phyloP scores from a whole-genome alignment of 805 yeast species.

The Tetrapisispora arboricola region DNA sequence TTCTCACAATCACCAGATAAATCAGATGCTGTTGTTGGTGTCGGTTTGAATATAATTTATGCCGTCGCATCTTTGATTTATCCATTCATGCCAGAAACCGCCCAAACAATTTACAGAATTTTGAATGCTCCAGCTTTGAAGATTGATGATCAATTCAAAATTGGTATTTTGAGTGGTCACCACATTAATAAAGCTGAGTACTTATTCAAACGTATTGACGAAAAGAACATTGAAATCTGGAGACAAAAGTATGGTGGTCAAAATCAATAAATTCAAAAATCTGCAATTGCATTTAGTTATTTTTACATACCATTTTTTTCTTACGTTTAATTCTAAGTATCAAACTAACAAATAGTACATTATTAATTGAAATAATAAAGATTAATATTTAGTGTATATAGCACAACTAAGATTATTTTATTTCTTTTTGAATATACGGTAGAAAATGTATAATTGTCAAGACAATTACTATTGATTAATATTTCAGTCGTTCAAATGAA shows the following conservation, averaged over 20 bases:
- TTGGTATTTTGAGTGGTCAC: constrained; percentile 69
- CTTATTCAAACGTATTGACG: constrained; percentile 86
- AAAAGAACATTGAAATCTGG: constrained; percentile 79
- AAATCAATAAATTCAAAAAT: background rate
- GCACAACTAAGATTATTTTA: no score
- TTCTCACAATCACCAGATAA: constrained; percentile 65
- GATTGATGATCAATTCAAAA: constrained; percentile 66
- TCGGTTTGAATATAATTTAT: constrained; percentile 81
- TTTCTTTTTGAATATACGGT: no score
- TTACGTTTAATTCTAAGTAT: no score
- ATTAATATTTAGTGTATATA: no score
- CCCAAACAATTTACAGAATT: constrained; percentile 60
- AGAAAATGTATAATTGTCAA: no score
- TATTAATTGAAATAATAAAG: no score
- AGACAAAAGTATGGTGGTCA: constrained; percentile 78
- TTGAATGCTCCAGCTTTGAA: constrained; percentile 72
- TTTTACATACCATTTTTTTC: background rate
- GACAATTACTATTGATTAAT: no score
- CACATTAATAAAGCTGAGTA: constrained; percentile 85
- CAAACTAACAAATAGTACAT: no score
- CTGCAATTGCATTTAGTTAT: background rate
- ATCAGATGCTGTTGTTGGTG: constrained; percentile 86
- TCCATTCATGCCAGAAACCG: constrained; percentile 87
- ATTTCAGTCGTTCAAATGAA: no score
- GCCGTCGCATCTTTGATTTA: constrained; percentile 69